These are phyloP conservation scores for Fomitopsis palustris DNA, from an alignment of 1,284 basidiomycete genomes.

Conservation along the genomic window DNA sequence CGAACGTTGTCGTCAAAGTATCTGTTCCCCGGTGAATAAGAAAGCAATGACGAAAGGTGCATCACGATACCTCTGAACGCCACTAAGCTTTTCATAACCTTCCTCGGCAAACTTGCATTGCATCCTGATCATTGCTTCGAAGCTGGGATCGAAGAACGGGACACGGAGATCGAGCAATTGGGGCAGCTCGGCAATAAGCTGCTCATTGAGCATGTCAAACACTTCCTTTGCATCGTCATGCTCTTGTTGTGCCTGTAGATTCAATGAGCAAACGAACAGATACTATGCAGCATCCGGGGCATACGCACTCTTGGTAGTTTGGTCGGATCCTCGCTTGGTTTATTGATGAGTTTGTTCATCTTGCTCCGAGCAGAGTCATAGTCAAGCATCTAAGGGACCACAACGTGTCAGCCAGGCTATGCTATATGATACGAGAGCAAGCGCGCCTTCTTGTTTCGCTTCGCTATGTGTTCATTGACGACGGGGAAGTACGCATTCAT, in stretches of 20 bases:
- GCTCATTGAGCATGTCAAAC: slow-evolving; percentile 91
- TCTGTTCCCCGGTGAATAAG: slow-evolving; percentile 32
- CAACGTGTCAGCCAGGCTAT: background rate
- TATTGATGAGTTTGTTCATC: slow-evolving; percentile 87
- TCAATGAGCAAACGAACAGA: background rate
- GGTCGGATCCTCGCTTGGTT: slow-evolving; percentile 90
- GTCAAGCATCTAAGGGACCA: slow-evolving; percentile 72
- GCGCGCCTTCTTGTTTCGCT: slow-evolving; percentile 93
- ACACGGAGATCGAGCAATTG: slow-evolving; percentile 92
- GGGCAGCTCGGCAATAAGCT: slow-evolving; percentile 89
- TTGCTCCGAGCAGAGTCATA: slow-evolving; percentile 92
- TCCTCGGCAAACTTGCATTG: slow-evolving; percentile 97
- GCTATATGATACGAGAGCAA: background rate
- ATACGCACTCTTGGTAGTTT: slow-evolving; percentile 82
- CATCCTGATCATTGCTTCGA: slow-evolving; percentile 98
- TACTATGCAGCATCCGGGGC: slow-evolving; percentile 5
- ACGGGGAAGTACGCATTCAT: slow-evolving; percentile 95
- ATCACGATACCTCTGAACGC: slow-evolving; percentile 76
- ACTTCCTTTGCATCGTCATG: slow-evolving; percentile 92
- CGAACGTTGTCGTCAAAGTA: slow-evolving; percentile 90
- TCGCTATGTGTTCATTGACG: slow-evolving; percentile 91
- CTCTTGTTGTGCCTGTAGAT: slow-evolving; percentile 82
- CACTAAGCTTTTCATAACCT: slow-evolving; percentile 96
- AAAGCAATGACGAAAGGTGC: background rate
- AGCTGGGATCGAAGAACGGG: slow-evolving; percentile 97